These are phyloP conservation scores for Hypomyces rosellus DNA, from an alignment of 2,329 filamentous ascomycete genomes.

Conservation along the genomic window DNA sequence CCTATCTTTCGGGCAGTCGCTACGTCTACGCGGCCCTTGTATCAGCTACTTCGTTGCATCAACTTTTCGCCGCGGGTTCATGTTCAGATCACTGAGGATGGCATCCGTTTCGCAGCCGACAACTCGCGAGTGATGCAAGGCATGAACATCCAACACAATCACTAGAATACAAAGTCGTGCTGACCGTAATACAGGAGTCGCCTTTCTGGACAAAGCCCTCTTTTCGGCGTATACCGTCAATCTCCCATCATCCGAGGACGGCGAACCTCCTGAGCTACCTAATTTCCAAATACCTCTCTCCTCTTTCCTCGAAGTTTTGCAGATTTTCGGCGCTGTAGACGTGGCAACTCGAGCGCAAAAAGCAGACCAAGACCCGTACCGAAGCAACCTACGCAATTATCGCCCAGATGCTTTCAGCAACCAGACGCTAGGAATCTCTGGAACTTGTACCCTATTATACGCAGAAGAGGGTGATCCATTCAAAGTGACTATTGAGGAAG, in stretches of 20 bases:
- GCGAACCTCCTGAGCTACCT: conserved; percentile 43
- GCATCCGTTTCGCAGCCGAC: conserved; percentile 81
- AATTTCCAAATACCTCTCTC: conserved; percentile 82
- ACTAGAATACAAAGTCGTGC: neutral
- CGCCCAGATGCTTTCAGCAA: conserved; percentile 73
- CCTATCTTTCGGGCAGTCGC: conserved; percentile 69
- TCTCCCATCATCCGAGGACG: conserved; percentile 31
- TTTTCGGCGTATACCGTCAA: conserved; percentile 81
- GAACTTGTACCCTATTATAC: conserved; percentile 81
- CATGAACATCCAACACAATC: conserved; percentile 28
- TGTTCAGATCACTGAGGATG: conserved; percentile 74
- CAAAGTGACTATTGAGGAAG: conserved; percentile 78
- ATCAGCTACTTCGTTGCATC: conserved; percentile 54
- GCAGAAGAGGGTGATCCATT: conserved; percentile 67
- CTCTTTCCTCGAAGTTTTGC: conserved; percentile 84
- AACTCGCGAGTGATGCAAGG: conserved; percentile 90
- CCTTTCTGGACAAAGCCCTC: conserved; percentile 80
- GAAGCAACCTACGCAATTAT: conserved; percentile 56
- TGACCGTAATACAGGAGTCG: conserved; percentile 33
- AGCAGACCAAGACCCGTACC: conserved; percentile 53
- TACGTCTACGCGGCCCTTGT: conserved; percentile 70
- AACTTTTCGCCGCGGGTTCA: conserved; percentile 53
- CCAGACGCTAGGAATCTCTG: conserved; percentile 74
- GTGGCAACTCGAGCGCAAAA: conserved; percentile 52
- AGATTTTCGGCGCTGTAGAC: conserved; percentile 88